Evolutionary conservation across 805 yeast species (phyloP), one percentile per base, ranked within the genome.

Genomic region (Ogataea ramenticola): DNA sequence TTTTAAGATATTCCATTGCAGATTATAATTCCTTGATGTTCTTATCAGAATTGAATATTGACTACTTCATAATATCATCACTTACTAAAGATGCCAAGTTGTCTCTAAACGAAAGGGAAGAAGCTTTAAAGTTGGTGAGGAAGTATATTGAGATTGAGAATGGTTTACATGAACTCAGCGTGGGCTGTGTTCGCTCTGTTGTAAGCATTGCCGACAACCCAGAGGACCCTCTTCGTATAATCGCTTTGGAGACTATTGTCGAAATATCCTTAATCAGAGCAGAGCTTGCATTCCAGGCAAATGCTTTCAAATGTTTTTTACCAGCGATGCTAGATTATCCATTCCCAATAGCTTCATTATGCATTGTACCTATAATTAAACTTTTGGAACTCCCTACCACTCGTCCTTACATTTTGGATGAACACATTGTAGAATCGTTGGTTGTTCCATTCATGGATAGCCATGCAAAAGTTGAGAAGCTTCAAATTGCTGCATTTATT

Each of bases 121-220:
- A 89, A 54, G 93, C 95, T 0, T 55, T 91, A 29, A 84, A 82
- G 53, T 65, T 88, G 22, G 64, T 88, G 0, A 69, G 96, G 26
- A 67, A 72, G 29, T 77, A 85, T 45, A 53, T 85, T 2, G 80
- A 73, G 34, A 65, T 79, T 2, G 71, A 70, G 1, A 65, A 58
- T 57, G 91, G 88, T 2, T 62, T 70, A 7, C 60, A 67, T 20
- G 73, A 70, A 51, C 55, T 85, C 16, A 71, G 81, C 0, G 68
- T 75, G 16, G 90, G 90, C 0, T 71, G 86, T 3, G 71, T 85
- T 3, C 74, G 84, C 39, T 78, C 90, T 0, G 53, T 91, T 2
- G 77, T 84, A 3, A 71, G 86, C 0, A 65, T 81, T 1, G 76
- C 81, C 1, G 88, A 80, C 49, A 72, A 70, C 41, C 50, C 65